Evolutionary conservation across 805 yeast genomes (phyloP).

Genomic region (Cyberlindnera misumaiensis): DNA sequence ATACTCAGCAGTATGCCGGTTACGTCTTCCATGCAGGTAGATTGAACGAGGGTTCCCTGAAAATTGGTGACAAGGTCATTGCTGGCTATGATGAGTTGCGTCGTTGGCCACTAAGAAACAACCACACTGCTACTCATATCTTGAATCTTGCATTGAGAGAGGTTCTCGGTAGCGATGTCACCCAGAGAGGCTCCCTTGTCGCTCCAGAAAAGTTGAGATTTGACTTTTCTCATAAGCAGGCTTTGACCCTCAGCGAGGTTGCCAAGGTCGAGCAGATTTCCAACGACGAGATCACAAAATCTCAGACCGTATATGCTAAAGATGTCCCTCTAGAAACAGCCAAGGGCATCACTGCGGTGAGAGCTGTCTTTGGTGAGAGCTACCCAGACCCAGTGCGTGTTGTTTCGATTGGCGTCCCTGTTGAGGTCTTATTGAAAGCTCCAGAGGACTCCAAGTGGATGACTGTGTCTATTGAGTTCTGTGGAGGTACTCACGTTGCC

Average conservation of each 20-base stretch:
- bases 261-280: slow-evolving; percentile 68
- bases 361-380: slow-evolving; percentile 98
- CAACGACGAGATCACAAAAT: slow-evolving; percentile 63
- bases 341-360: slow-evolving; percentile 69
- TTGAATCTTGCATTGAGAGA: slow-evolving; percentile 83
- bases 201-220: slow-evolving; percentile 93
- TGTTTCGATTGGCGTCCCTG: slow-evolving; percentile 89
- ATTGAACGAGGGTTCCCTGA: slow-evolving; percentile 67
- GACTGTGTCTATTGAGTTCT: slow-evolving; percentile 81
- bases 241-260: slow-evolving; percentile 63
- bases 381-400: slow-evolving; percentile 99
- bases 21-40: slow-evolving; percentile 93
- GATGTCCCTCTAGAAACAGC: slow-evolving; percentile 76
- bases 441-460: slow-evolving; percentile 76
- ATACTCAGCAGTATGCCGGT: slow-evolving; percentile 91
- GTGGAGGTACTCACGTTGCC: slow-evolving; percentile 98
- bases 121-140: slow-evolving; percentile 97
- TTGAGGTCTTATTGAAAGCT: slow-evolving; percentile 66
- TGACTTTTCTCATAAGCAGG: slow-evolving; percentile 93
- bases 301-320: slow-evolving; percentile 69
- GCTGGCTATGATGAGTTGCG: slow-evolving; percentile 89
- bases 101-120: slow-evolving; percentile 94
- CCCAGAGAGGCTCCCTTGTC: slow-evolving; percentile 95
- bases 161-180: slow-evolving; percentile 80
- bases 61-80: slow-evolving; percentile 63